Evolutionary conservation across 2,329 filamentous ascomycete species (phyloP).

Genomic region (Colletotrichum horii): DNA sequence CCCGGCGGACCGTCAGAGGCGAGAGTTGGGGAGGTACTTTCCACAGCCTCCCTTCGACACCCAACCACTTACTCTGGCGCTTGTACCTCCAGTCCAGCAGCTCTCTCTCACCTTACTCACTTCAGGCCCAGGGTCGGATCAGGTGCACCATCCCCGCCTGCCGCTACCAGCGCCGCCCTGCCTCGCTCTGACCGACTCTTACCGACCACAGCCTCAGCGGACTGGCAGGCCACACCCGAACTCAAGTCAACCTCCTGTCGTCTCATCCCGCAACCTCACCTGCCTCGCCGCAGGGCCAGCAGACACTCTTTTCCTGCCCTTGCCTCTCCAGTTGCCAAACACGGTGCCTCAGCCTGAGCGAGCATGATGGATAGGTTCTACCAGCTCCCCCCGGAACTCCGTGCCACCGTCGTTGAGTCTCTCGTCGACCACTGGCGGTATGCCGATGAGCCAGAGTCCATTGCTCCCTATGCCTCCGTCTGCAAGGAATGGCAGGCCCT

Average conservation of each 20-base stretch:
- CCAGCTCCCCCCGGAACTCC: slow-evolving; percentile 17
- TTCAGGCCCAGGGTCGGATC: not conserved
- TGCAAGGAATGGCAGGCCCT: slow-evolving; percentile 29
- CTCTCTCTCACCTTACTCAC: not conserved
- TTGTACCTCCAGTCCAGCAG: not conserved
- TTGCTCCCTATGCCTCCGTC: slow-evolving; percentile 28
- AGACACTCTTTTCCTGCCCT: not conserved
- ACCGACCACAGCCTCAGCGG: slow-evolving; percentile 17
- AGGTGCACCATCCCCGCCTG: slow-evolving; percentile 12
- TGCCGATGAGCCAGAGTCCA: slow-evolving; percentile 17
- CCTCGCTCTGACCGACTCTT: slow-evolving; percentile 18
- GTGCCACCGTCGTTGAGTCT: slow-evolving; percentile 17
- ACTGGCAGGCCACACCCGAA: slow-evolving; percentile 14
- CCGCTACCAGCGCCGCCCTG: slow-evolving; percentile 10
- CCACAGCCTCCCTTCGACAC: not conserved
- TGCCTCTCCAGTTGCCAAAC: not conserved
- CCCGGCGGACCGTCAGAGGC: not conserved
- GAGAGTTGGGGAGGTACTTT: not conserved
- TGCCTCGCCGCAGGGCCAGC: not conserved
- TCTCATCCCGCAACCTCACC: slow-evolving; percentile 19
- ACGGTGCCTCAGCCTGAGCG: slow-evolving; percentile 6
- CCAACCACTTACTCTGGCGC: not conserved
- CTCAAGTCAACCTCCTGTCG: slow-evolving; percentile 19
- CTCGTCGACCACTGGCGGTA: slow-evolving; percentile 23
- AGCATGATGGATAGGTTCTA: slow-evolving; percentile 12